These are phyloP conservation scores for Nannochloropsis oceanica DNA, from an alignment of 108 stramenopile species.

Conservation along the genomic window DNA sequence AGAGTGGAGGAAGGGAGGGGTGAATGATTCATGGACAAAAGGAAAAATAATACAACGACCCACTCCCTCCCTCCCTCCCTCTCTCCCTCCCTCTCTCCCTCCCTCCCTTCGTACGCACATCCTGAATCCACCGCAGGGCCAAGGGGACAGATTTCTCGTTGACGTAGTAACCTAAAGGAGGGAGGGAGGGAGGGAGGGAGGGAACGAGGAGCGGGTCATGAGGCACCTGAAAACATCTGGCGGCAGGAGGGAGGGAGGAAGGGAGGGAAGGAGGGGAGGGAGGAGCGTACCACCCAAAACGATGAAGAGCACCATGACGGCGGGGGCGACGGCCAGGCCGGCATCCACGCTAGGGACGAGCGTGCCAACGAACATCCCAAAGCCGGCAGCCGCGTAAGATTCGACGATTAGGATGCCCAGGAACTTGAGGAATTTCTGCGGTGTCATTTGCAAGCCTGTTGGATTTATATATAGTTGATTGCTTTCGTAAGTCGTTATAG, in stretches of 20 bases:
- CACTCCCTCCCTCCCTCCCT: not conserved
- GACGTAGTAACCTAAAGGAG: not conserved
- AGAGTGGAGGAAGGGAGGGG: not conserved
- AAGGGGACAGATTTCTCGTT: not conserved
- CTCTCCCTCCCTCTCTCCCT: not conserved
- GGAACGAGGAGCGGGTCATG: too few relatives aligned
- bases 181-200: not conserved
- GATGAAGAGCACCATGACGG: conserved; percentile 25
- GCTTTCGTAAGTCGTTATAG: not conserved
- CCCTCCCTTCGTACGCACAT: not conserved
- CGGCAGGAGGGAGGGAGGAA: not conserved
- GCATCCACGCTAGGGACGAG: conserved; percentile 18
- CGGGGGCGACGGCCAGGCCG: conserved; percentile 18
- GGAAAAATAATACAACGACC: not conserved
- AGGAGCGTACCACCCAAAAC: conserved; percentile 3
- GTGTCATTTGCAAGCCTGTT: conserved; percentile 9
- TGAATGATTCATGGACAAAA: not conserved
- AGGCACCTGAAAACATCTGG: not conserved
- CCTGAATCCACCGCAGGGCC: not conserved
- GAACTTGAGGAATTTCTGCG: conserved; percentile 53
- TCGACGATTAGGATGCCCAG: conserved; percentile 44
- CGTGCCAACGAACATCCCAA: conserved; percentile 26
- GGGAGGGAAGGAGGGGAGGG: not conserved
- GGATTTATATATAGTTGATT: not conserved
- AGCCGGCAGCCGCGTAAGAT: conserved; percentile 12